These are phyloP conservation scores for Penstemon newberryi DNA, from an alignment of 257 asterid species.

Conservation along the genomic window DNA sequence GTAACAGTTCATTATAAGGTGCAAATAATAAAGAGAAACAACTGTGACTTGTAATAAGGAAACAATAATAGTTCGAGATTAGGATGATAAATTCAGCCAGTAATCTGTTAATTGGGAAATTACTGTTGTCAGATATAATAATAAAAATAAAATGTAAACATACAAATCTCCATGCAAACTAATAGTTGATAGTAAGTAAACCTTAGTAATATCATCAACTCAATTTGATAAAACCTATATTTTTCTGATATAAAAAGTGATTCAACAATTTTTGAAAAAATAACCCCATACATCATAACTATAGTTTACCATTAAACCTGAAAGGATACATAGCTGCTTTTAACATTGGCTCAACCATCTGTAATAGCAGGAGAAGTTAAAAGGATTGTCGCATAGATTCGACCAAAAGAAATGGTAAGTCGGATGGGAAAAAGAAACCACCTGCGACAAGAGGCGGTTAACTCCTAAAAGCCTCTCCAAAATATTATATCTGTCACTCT, in stretches of 20 bases:
- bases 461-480: conserved; percentile 85
- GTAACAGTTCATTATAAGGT: background rate
- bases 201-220: background rate
- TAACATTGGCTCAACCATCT: conserved; percentile 88
- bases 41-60: background rate
- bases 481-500: conserved; percentile 58
- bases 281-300: background rate
- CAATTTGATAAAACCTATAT: conserved; percentile 14
- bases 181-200: background rate
- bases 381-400: conserved; percentile 8
- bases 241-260: background rate
- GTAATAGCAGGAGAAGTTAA: conserved; percentile 35
- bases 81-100: conserved; percentile 4
- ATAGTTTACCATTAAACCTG: conserved; percentile 8
- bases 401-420: background rate
- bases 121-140: background rate
- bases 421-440: conserved; percentile 17
- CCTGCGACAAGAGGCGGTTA: conserved; percentile 70
- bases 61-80: background rate
- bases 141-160: background rate
- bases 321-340: conserved; percentile 89
- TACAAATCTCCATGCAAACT: background rate
- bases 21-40: background rate
- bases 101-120: background rate
- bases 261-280: background rate